Base-by-base conservation (phyloP, 2,329 filamentous ascomycete genomes). In the Xylariaceae sp. region DNA sequence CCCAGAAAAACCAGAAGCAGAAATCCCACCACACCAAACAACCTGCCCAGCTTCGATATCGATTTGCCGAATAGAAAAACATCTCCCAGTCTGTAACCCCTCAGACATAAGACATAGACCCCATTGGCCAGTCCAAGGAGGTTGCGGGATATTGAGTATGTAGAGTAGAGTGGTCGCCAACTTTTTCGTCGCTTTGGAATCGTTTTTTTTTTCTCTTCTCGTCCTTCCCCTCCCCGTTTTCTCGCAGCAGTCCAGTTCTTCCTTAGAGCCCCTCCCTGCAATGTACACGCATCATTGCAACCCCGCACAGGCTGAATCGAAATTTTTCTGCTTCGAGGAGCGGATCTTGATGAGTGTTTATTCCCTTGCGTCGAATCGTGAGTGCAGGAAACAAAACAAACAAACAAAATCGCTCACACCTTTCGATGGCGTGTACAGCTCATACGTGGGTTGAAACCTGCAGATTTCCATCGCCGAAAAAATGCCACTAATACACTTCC, bases 401-500 rank as follows among this genome's bases (percentile, higher is more conserved):
- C 44, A 11, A 45, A 41, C 49, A 51, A 57, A 61, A 23, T 53
- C 47, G 45, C 56, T 55, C 59, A 53, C 39, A 52, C 48, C 35
- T 44, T 49, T 41, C 30, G n/a, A 52, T 41, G 8, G 6, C 37
- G 15, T 41, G 4, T 13, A 30, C 23, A 30, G 23, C 34, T 44
- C n/a, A 41, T 35, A 44, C 30, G 23, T 47, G 55, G 57, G 8
- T 9, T 10, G 41, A 52, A 51, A 35, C 4, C 45, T 49, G 47
- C 23, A 53, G 23, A 30, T 4, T 4, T 55, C 35, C 30, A 51
- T 45, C 54, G 48, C 61, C 54, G 3, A 41, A 17, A 35, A 55
- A 55, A 59, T 61, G 56, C 56, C 45, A 61, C 10, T 47, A 37
- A 53, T 9, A 59, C 23, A 51, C 54, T 53, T 18, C 35, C 53